Percentiles rank a stretch among this genome's conserved stretches.
Evolutionary conservation across 2,329 filamentous ascomycete species (phyloP).

Genomic region (Rhynchosporium secalis): DNA sequence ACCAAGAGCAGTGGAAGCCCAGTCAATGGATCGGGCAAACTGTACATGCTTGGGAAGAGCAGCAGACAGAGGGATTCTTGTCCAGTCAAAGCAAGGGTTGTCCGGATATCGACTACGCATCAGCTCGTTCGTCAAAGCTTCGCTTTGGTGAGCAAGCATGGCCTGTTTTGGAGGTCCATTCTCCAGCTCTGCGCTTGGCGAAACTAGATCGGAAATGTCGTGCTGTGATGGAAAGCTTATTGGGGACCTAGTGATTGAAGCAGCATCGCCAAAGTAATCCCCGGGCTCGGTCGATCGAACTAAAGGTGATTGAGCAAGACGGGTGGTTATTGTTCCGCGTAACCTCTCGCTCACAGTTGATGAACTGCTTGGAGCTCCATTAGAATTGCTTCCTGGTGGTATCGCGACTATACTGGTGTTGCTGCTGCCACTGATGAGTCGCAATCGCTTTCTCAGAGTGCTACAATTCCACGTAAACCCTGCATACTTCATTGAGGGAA

Average conservation of each 20-base stretch:
- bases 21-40: constrained; percentile 71
- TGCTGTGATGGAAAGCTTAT: constrained; percentile 9
- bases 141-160: constrained; percentile 25
- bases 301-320: constrained; percentile 23
- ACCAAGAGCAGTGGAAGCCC: constrained; percentile 71
- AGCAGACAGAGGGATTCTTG: constrained; percentile 63
- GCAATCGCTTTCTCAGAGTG: constrained; percentile 66
- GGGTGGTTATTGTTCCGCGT: constrained; percentile 6
- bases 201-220: constrained; percentile 12
- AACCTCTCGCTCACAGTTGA: constrained; percentile 27
- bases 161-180: constrained; percentile 23
- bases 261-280: constrained; percentile 38
- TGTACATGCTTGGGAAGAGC: constrained; percentile 69
- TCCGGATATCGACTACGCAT: constrained; percentile 25
- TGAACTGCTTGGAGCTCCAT: constrained; percentile 25
- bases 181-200: constrained; percentile 2
- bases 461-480: constrained; percentile 70
- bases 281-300: constrained; percentile 24
- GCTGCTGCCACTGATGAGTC: constrained; percentile 63
- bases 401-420: constrained; percentile 34
- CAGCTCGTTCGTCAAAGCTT: constrained; percentile 19
- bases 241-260: not conserved
- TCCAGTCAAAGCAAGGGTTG: constrained; percentile 73
- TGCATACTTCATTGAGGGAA: constrained; percentile 60
- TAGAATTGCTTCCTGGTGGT: constrained; percentile 29